Base-by-base conservation (phyloP, 495 filamentous ascomycete genomes). In the Haplographium delicatum region DNA sequence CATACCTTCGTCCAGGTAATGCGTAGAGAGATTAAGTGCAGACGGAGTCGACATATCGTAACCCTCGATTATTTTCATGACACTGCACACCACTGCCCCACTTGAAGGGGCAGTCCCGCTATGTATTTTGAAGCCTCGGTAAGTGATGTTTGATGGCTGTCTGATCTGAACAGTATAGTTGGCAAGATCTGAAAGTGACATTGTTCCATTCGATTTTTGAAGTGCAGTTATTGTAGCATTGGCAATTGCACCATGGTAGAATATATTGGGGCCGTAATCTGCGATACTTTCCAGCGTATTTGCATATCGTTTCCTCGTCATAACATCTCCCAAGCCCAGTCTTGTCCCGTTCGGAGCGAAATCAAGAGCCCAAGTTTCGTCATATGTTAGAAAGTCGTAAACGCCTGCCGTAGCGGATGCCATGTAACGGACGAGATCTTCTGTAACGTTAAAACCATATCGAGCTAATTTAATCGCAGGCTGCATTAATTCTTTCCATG, bases 1-100 rank as follows among this genome's bases (percentile, higher is more conserved):
- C 60, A 93, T 89, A 2, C 84, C 84, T 66, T 96, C 91, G 52
- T 88, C 83, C 46, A 95, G 72, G 8, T 89, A 80, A 67, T 95
- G 91, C 1, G 84, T 85, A 8, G 82, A 91, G 2, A 82, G 47
- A 47, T 89, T 85, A 9, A 83, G 53, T 16, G 49, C 9, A 3
- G 51, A 60, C 13, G 57, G 48, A 3, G 43, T 54, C 2, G 47
- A 50, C 54, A 60, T 62, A 64, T 71, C 9, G 57, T 88, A 96
- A 0, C 86, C 84, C 56, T 86, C 81, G 54, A 94, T 68, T 10
- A 83, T 87, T 57, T 93, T 95, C 56, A 96, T 66, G 4, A 84
- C 78, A 48, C 76, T 83, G 51, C 91, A 65, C 7, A 78, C 81
- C 1, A 96, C 85, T 22, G 76, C 72, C 2, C 91, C 91, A 58